Percentiles rank a stretch among this genome's conserved stretches.
Conservation (phyloP, 371 early-diverging fungal genomes). For the Mucor plumbeus region DNA sequence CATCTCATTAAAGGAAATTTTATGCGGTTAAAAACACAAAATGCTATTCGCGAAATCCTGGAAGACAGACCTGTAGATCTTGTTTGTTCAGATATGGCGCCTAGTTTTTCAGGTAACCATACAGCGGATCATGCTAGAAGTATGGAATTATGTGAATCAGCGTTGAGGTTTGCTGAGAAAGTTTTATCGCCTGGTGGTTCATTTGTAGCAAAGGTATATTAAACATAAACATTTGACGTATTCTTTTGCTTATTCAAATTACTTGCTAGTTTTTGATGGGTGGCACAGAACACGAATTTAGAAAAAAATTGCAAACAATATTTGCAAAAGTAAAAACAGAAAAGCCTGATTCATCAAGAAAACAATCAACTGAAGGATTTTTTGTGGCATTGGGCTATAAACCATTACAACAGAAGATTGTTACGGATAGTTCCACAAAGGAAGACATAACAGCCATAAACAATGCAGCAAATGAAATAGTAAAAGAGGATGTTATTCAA, state of each 20-base stretch:
- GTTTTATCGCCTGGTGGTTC: conserved; percentile 65
- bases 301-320: conserved; percentile 39
- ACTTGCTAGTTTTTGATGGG: conserved; percentile 65
- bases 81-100: conserved; percentile 84
- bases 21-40: conserved; percentile 37
- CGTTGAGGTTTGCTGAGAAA: conserved; percentile 64
- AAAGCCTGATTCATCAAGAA: conserved; percentile 76
- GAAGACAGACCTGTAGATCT: conserved; percentile 55
- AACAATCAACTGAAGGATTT: conserved; percentile 79
- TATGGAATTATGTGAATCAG: conserved; percentile 74
- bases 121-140: conserved; percentile 57
- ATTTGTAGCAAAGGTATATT: conserved; percentile 75
- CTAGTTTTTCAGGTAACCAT: conserved; percentile 71
- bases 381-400: conserved; percentile 65
- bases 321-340: conserved; percentile 61
- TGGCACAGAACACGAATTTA: conserved; percentile 61
- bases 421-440: not conserved
- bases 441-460: not conserved
- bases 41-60: conserved; percentile 45
- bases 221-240: not conserved
- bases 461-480: not conserved
- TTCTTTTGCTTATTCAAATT: not conserved
- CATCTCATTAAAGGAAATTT: conserved; percentile 74
- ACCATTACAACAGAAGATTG: conserved; percentile 5
- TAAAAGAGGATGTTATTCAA: not conserved